phyloP scores from a whole-genome alignment of 2,329 filamentous ascomycete genomes.

The Ceratocystis destructans region DNA sequence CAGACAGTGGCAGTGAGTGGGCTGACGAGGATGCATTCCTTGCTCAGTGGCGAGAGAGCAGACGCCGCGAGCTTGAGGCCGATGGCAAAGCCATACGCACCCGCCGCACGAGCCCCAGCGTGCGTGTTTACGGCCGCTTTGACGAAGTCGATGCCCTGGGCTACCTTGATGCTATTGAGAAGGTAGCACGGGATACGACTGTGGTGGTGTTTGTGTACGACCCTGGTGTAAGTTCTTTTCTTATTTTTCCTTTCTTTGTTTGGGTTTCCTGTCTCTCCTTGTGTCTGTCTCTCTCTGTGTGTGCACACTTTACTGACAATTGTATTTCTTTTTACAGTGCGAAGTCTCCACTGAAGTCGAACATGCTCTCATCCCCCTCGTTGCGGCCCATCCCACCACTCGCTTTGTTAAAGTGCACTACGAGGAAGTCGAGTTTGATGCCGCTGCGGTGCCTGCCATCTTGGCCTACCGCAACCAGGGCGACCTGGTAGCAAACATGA shows the following conservation, averaged over 20 bases:
- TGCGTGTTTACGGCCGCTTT: slow-evolving; percentile 63
- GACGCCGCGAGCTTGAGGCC: slow-evolving; percentile 62
- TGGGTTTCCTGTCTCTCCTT: neutral
- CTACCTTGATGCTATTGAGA: slow-evolving; percentile 94
- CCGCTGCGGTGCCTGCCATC: slow-evolving; percentile 72
- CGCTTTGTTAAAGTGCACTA: slow-evolving; percentile 88
- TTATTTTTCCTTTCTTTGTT: neutral
- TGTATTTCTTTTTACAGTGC: slow-evolving; percentile 41
- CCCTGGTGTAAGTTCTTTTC: slow-evolving; percentile 49
- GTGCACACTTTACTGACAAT: neutral
- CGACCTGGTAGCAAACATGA: slow-evolving; percentile 80
- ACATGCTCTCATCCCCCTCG: slow-evolving; percentile 60
- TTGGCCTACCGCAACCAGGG: slow-evolving; percentile 77
- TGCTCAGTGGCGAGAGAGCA: slow-evolving; percentile 67
- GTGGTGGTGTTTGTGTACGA: slow-evolving; percentile 94
- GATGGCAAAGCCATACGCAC: slow-evolving; percentile 43
- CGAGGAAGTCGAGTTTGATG: slow-evolving; percentile 87
- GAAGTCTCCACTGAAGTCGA: slow-evolving; percentile 68
- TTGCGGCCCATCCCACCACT: slow-evolving; percentile 53
- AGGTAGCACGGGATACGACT: slow-evolving; percentile 62
- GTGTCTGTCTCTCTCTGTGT: neutral
- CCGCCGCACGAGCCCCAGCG: slow-evolving; percentile 61
- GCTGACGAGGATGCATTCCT: slow-evolving; percentile 64
- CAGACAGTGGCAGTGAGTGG: slow-evolving; percentile 32
- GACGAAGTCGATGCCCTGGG: slow-evolving; percentile 78